Evolutionary conservation across 2,329 filamentous ascomycete species (phyloP), one percentile per base, ranked within the genome.

Genomic region (Dactylellina sp.): DNA sequence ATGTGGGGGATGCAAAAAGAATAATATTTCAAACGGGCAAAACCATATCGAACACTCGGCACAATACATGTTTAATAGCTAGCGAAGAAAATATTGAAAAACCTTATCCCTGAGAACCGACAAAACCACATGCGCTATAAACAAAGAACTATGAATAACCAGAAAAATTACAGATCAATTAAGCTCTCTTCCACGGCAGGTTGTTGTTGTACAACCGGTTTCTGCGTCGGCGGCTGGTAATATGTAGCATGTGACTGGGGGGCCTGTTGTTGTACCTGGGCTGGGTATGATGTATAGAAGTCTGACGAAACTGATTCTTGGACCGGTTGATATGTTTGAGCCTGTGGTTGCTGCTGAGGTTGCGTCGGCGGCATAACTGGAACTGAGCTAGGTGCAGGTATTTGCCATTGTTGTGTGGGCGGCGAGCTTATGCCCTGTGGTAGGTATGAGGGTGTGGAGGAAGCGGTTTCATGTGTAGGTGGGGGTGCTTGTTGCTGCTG

Each of bases 131-230:
- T 14, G 22, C 46, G 9, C 1, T 25, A 16, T 24, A 28, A 28
- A 50, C 11, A 28, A 7, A 24, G 14, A 22, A 18, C 18, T 22
- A 50, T n/a, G n/a, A n/a, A n/a, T n/a, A 14, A 28, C 20, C 20
- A 24, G 46, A n/a, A 32, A 32, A 32, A n/a, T 80, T 81, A 93
- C 75, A 94, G 84, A 81, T 95, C 91, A 81, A 95, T 95, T 78
- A 95, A 82, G 70, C 88, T 90, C 81, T 94, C 91, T 81, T 94
- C 91, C 50, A 90, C 85, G 0, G 83, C 85, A 12, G 68, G 53
- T 22, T 62, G 52, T 39, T 57, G 60, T 47, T 32, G 66, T 49
- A 59, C 47, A 39, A 57, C 11, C n/a, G 64, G 59, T 28, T 71
- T 64, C 53, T 55, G 53, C 44, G 25, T 2, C 11, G 44, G 16